phyloP scores from a whole-genome alignment of 1,284 basidiomycete genomes.

The Ustilago crameri region DNA sequence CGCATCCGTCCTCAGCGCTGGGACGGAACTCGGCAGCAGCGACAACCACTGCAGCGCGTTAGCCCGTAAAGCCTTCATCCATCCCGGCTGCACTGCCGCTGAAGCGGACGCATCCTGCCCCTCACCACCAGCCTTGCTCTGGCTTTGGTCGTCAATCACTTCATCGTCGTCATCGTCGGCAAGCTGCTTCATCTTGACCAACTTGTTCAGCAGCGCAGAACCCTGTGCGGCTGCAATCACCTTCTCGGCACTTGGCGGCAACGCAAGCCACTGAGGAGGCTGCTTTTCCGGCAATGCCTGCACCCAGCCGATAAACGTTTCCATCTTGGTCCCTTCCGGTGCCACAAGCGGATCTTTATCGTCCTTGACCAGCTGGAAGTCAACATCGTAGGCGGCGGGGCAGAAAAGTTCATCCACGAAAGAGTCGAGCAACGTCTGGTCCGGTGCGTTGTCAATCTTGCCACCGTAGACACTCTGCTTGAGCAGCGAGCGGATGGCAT shows the following conservation, averaged over 20 bases:
- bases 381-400: constrained; percentile 60
- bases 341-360: constrained; percentile 51
- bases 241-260: constrained; percentile 65
- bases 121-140: not conserved
- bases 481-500: constrained; percentile 61
- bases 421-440: constrained; percentile 64
- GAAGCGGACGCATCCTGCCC: constrained; percentile 3
- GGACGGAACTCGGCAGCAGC: constrained; percentile 34
- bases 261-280: constrained; percentile 64
- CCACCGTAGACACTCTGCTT: constrained; percentile 66
- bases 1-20: constrained; percentile 30
- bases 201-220: constrained; percentile 54
- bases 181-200: constrained; percentile 61
- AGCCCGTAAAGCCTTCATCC: constrained; percentile 60
- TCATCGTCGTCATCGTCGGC: constrained; percentile 64
- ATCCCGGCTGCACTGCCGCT: constrained; percentile 53
- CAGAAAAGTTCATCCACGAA: constrained; percentile 65
- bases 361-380: constrained; percentile 60
- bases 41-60: constrained; percentile 57
- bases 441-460: constrained; percentile 63
- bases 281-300: constrained; percentile 64
- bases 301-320: constrained; percentile 62
- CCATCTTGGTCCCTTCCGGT: constrained; percentile 65
- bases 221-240: constrained; percentile 63
- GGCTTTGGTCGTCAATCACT: constrained; percentile 5